Evolutionary conservation across 306 rosid species (phyloP), one percentile per base, ranked within the genome.

Genomic region (Inga oerstediana): DNA sequence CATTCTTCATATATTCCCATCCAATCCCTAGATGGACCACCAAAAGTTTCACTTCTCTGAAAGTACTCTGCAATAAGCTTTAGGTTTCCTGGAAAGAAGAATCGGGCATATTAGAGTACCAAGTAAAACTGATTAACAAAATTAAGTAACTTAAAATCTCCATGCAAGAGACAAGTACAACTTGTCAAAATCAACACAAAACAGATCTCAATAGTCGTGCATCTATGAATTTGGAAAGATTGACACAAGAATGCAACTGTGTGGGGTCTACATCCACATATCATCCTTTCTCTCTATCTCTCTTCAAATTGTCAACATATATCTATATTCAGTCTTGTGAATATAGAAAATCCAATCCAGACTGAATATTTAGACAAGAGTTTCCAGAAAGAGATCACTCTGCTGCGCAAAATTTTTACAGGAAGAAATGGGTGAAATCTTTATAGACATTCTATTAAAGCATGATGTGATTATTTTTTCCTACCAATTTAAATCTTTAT

Each of bases 51-150:
- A 89, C 95, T 95, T 84, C 58, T 89, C 87, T 95, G 98, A 87
- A 95, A 95, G 79, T 95, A 95, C 82, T 93, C 98, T 49, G 98
- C 98, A 83, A 95, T 93, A 80, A 95, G 88, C 93, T 93, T 95
- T 80, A 95, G 81, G 88, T 95, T 95, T 84, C 82, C 98, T 95
- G 94, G 67, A 82, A 46, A 79, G 4, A 76, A 76, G 79, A 62
- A 84, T 68, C 71, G 84, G 66, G 75, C 54, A 52, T 75, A 82
- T 85, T 77, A 72, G 58, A 52, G 43, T 49, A 68, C 52, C 54
- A 68, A 51, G 43, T 10, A 76, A 54, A 56, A 75, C 56, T 72
- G n/a, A 30, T 19, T 24, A 35, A 83, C 56, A 11, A 37, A 49
- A 68, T 44, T 35, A 34, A 44, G 51, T 54, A 34, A 67, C 59